phyloP scores from a whole-genome alignment of 2,329 filamentous ascomycete species.

The Orbilia javanica region DNA sequence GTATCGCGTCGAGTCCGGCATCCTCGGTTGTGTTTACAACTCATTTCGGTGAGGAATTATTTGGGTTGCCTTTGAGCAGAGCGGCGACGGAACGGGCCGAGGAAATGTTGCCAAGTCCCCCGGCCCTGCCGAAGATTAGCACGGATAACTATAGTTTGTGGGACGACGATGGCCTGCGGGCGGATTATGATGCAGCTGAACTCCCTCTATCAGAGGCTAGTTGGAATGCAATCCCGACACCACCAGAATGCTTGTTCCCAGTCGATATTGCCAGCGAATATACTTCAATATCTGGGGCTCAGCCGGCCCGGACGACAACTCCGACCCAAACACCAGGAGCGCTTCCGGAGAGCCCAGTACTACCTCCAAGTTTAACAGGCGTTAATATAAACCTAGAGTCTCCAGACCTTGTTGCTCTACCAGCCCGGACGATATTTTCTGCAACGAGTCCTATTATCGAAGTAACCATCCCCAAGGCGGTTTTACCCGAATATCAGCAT shows the following conservation, averaged over 20 bases:
- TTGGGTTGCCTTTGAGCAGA: constrained; percentile 35
- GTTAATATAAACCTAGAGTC: not conserved
- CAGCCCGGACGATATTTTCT: not conserved
- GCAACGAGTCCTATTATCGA: not conserved
- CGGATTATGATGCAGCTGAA: not conserved
- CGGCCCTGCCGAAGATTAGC: not conserved
- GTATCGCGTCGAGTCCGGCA: constrained; percentile 35
- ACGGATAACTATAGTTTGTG: not conserved
- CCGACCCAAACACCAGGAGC: not conserved
- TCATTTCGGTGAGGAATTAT: constrained; percentile 6
- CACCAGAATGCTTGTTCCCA: not conserved
- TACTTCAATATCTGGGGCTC: not conserved
- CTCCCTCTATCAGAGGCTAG: constrained; percentile 6
- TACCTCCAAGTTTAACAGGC: constrained; percentile 14
- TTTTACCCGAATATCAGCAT: not conserved
- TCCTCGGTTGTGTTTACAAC: constrained; percentile 22
- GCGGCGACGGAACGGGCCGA: constrained; percentile 22
- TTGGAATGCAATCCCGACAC: not conserved
- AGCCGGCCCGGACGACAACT: not conserved
- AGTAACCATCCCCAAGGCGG: not conserved
- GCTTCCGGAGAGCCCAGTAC: constrained; percentile 20
- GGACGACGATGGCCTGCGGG: not conserved
- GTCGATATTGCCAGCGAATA: constrained; percentile 17
- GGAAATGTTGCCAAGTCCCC: constrained; percentile 13
- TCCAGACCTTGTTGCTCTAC: constrained; percentile 3